Evolutionary conservation across 148 eudicot species (phyloP).

Genomic region (Amaranthus cruentus): DNA sequence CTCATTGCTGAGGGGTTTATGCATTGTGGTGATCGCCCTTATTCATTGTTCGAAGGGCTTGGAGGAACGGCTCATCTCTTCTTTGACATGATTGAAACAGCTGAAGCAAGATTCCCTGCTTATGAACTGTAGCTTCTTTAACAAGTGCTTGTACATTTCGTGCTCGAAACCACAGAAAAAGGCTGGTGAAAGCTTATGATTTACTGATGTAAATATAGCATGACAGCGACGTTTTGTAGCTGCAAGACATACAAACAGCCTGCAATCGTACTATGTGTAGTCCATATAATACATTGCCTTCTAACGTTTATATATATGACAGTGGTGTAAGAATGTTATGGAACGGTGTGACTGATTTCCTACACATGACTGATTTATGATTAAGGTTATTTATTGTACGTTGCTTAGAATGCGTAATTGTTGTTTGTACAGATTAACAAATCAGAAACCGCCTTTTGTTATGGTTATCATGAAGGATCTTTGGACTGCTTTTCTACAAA

Average conservation of each 20-base stretch:
- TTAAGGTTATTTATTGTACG: too few species aligned
- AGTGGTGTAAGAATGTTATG: not conserved
- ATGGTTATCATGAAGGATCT: too few species aligned
- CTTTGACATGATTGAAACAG: conserved; percentile 63
- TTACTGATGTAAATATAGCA: conserved; percentile 8
- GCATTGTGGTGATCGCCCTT: conserved; percentile 85
- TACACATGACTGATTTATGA: too few species aligned
- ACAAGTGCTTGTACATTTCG: conserved; percentile 14
- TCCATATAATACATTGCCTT: not conserved
- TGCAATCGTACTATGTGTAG: not conserved
- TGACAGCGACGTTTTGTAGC: not conserved
- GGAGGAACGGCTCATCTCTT: conserved; percentile 83
- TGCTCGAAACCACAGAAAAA: not conserved
- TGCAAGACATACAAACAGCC: not conserved
- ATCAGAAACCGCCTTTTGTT: too few species aligned
- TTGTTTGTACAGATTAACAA: too few species aligned
- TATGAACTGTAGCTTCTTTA: conserved; percentile 40
- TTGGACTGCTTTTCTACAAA: too few species aligned
- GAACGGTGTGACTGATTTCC: not conserved
- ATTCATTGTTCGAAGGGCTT: conserved; percentile 80
- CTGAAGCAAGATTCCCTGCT: conserved; percentile 72
- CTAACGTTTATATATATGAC: not conserved
- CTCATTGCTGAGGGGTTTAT: conserved; percentile 62
- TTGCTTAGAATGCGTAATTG: too few species aligned
- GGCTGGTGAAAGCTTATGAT: too few species aligned